Percentiles rank a stretch among this genome's conserved stretches.
Conservation (phyloP, 345 rosid species). For the Salix udensis region DNA sequence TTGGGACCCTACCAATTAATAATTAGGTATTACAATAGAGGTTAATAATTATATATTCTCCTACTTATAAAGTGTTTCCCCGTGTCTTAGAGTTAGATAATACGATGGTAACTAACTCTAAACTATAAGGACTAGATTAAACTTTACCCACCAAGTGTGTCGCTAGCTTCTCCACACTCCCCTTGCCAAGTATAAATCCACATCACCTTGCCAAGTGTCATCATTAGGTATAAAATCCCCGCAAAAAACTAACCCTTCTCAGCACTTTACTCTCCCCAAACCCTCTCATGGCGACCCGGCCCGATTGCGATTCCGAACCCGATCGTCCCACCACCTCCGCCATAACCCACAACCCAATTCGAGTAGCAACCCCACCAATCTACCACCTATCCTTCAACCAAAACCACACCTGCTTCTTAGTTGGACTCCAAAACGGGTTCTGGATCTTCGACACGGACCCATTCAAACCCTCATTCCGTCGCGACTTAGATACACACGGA, state of each 20-base stretch:
- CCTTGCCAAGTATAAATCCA: neutral
- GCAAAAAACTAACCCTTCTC: neutral
- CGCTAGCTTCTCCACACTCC: neutral
- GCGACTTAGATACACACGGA: constrained; percentile 20
- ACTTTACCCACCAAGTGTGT: neutral
- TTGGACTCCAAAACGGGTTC: constrained; percentile 40
- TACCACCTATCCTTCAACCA: constrained; percentile 49
- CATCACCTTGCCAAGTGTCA: neutral
- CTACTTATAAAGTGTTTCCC: no score
- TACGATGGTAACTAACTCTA: neutral
- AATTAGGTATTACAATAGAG: no score
- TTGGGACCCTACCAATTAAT: no score
- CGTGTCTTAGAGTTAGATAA: neutral
- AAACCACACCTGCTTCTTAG: constrained; percentile 41
- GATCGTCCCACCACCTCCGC: neutral
- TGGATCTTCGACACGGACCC: constrained; percentile 43
- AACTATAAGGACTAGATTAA: neutral
- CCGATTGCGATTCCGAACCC: constrained; percentile 3
- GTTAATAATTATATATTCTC: no score
- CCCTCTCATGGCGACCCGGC: neutral
- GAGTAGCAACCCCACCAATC: constrained; percentile 11
- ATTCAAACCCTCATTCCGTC: constrained; percentile 33
- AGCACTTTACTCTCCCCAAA: neutral
- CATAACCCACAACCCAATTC: neutral
- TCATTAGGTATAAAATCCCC: neutral